Evolutionary conservation across 2,329 filamentous ascomycete species (phyloP).

Genomic region (Penicillium griseofulvum): DNA sequence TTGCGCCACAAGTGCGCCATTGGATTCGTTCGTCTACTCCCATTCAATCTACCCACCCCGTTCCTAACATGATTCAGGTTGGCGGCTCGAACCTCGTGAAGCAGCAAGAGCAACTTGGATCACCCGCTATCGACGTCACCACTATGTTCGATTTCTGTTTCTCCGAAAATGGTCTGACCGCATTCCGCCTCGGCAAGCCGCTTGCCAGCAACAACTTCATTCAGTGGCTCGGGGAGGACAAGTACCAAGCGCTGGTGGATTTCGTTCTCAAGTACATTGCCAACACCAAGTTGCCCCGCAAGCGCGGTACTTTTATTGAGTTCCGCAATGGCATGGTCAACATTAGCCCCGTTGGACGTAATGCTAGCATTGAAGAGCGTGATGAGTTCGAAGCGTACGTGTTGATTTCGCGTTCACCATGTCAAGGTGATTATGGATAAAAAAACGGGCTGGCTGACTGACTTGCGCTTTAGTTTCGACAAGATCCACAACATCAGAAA

Average conservation of each 20-base stretch:
- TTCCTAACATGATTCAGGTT: constrained; percentile 46
- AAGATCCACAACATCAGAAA: constrained; percentile 71
- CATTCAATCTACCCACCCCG: not conserved
- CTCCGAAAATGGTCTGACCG: constrained; percentile 91
- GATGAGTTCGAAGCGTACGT: constrained; percentile 68
- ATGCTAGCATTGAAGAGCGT: constrained; percentile 77
- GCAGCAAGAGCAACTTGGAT: constrained; percentile 93
- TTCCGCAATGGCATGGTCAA: constrained; percentile 67
- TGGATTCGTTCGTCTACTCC: constrained; percentile 28
- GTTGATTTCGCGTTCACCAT: not conserved
- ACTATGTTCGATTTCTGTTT: constrained; percentile 97
- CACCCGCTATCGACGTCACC: constrained; percentile 65
- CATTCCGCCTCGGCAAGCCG: constrained; percentile 75
- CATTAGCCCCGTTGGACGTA: constrained; percentile 66
- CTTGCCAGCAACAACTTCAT: constrained; percentile 85
- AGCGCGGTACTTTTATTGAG: constrained; percentile 66
- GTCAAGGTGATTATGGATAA: not conserved
- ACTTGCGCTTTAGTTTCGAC: constrained; percentile 59
- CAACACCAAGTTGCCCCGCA: constrained; percentile 59
- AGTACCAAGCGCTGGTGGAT: constrained; percentile 61
- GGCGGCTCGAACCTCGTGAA: constrained; percentile 89
- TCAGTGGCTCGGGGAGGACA: constrained; percentile 80
- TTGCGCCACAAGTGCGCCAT: constrained; percentile 63
- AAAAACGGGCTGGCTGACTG: not conserved
- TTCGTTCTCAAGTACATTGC: constrained; percentile 62